Base-by-base conservation (phyloP, 225 moss, liverwort and hornwort genomes). In the Rhytidiadelphus loreus region DNA sequence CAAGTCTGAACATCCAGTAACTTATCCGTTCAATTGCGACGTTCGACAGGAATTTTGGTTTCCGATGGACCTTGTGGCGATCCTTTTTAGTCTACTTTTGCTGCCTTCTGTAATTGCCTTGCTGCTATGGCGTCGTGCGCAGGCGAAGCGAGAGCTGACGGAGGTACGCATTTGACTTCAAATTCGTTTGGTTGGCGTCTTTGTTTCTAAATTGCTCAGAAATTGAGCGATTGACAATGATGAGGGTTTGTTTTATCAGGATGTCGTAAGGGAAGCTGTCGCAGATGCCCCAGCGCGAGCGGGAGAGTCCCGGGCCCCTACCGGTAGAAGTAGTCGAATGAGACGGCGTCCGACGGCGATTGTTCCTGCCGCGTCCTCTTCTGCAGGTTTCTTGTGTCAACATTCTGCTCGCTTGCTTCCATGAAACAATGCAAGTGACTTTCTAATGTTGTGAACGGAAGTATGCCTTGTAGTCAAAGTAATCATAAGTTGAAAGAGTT, bases 101-200 rank as follows among this genome's bases (percentile, higher is more conserved):
- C 65, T 94, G 80, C 89, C 92, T 5, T 39, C 35, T 22, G 10
- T 94, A 32, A 4, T 91, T 16, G 91, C 84, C 32, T 81, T 94
- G 88, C 88, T 93, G 80, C 80, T 94, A 29, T 94, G 94, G 94
- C 93, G 94, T 87, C 93, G 89, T 23, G 53, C 87, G 39, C 88
- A 63, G 43, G 57, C 84, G 37, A 64, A 83, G 16, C 86, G 82
- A 48, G 86, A 83, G 44, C 2, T 60, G 17, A 33, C 35, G 26
- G 86, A 89, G 92, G 92, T 92, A 68, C 41, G 72, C 50, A 7
- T 13, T 56, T 19, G 43, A 32, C 20, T 32, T 58, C 65, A 17
- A 23, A 11, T 78, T 72, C 46, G 35, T 59, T 81, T 23, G 35
- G 10, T 59, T 58, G 78, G 21, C 58, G 83, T 55, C 33, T 22